These are phyloP conservation scores for Trametes cubensis DNA, from an alignment of 768 basidiomycete genomes.

Conservation along the genomic window DNA sequence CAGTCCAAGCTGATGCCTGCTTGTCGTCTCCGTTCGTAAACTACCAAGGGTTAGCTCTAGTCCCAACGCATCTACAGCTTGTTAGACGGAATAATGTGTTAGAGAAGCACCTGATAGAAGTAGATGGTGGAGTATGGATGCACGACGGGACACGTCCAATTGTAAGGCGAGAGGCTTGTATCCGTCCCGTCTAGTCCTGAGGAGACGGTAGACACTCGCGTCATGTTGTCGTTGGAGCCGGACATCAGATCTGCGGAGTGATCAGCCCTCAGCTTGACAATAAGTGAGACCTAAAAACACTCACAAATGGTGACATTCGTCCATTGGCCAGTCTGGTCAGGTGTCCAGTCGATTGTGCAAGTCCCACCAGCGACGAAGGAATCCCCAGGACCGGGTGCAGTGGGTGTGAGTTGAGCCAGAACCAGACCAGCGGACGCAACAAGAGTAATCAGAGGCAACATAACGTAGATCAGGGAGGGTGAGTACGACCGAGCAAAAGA, in stretches of 20 bases:
- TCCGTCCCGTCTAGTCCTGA: slow-evolving; percentile 39
- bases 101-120: slow-evolving; percentile 41
- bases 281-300: slow-evolving; percentile 12
- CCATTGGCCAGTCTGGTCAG: slow-evolving; percentile 38
- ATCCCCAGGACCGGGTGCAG: slow-evolving; percentile 44
- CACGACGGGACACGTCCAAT: slow-evolving; percentile 43
- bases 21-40: slow-evolving; percentile 35
- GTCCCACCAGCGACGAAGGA: slow-evolving; percentile 37
- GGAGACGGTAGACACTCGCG: slow-evolving; percentile 35
- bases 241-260: slow-evolving; percentile 42
- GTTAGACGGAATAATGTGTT: background rate
- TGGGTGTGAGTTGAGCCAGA: slow-evolving; percentile 34
- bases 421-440: slow-evolving; percentile 13
- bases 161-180: slow-evolving; percentile 34
- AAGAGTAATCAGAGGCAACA: slow-evolving; percentile 11
- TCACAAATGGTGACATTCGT: slow-evolving; percentile 42
- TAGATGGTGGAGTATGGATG: slow-evolving; percentile 42
- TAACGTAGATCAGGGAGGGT: background rate
- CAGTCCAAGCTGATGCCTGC: slow-evolving; percentile 38
- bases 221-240: slow-evolving; percentile 42
- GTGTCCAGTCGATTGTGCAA: slow-evolving; percentile 40
- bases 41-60: slow-evolving; percentile 22
- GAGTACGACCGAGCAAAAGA: background rate
- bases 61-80: background rate
- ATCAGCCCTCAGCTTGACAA: no score